Percentiles rank a stretch among this genome's conserved stretches.
Conservation (phyloP, 108 stramenopile species). For the Seminavis robusta region DNA sequence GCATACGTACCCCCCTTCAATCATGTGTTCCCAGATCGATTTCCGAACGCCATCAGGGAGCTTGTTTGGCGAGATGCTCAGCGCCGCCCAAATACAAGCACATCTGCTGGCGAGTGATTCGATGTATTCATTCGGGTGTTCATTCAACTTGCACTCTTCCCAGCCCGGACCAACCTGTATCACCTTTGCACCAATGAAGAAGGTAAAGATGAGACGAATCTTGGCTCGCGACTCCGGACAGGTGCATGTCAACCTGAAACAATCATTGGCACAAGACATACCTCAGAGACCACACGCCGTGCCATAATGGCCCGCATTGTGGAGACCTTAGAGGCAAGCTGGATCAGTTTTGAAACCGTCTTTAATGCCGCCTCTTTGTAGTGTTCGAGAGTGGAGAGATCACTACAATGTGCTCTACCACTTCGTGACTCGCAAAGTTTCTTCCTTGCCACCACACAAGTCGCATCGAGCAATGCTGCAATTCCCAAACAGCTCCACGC, state of each 20-base stretch:
- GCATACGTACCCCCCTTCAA: slow-evolving; percentile 51
- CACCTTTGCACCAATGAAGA: slow-evolving; percentile 28
- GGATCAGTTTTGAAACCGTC: slow-evolving; percentile 28
- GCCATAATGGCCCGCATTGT: slow-evolving; percentile 36
- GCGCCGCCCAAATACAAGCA: slow-evolving; percentile 37
- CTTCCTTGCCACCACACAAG: too few species aligned
- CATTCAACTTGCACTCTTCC: slow-evolving; percentile 65
- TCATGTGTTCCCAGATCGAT: slow-evolving; percentile 53
- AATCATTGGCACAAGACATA: slow-evolving; percentile 21
- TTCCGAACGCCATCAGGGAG: slow-evolving; percentile 32
- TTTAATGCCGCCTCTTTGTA: slow-evolving; percentile 23
- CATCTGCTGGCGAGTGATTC: slow-evolving; percentile 56
- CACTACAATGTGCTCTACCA: too few species aligned
- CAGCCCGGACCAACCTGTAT: slow-evolving; percentile 48
- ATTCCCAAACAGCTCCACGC: slow-evolving; percentile 51
- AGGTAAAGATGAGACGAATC: background rate
- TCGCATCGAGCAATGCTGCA: slow-evolving; percentile 35
- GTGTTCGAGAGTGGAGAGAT: too few species aligned
- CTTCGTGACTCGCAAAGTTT: too few species aligned
- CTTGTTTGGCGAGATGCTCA: slow-evolving; percentile 30
- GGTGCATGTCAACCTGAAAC: background rate
- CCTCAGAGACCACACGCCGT: slow-evolving; percentile 31
- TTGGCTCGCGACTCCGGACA: background rate
- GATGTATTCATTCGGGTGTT: slow-evolving; percentile 75
- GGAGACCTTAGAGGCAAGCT: slow-evolving; percentile 22